Evolutionary conservation across 2,329 filamentous ascomycete genomes (phyloP).

Genomic region (Raffaelea ambrosiae): DNA sequence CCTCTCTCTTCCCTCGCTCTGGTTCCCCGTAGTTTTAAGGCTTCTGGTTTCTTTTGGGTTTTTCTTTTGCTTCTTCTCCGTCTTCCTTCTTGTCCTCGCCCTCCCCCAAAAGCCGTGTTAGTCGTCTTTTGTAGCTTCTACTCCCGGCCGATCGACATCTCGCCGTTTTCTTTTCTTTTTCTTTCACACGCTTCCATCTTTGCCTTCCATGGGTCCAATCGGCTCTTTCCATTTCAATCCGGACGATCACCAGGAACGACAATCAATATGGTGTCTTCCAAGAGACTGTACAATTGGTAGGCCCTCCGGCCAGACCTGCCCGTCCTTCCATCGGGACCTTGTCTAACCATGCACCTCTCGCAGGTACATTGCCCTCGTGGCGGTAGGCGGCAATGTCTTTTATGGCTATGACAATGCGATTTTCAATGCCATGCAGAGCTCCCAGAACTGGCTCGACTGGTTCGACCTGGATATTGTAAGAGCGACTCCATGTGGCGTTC

Average conservation of each 20-base stretch:
- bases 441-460: conserved; percentile 56
- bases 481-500: too few species aligned
- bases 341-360: neutral
- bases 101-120: too few species aligned
- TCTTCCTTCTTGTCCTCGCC: too few species aligned
- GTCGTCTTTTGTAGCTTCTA: too few species aligned
- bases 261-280: conserved; percentile 17
- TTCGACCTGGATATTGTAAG: conserved; percentile 39
- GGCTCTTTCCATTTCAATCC: neutral
- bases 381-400: conserved; percentile 65
- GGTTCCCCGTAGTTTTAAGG: too few species aligned
- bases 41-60: too few species aligned
- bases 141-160: too few species aligned
- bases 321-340: neutral
- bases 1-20: too few species aligned
- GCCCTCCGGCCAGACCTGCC: neutral
- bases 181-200: too few species aligned
- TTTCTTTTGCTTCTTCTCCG: too few species aligned
- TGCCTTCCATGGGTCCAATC: neutral
- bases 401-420: conserved; percentile 69
- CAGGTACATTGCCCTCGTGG: conserved; percentile 61
- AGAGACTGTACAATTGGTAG: conserved; percentile 19
- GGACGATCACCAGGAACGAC: neutral
- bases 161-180: too few species aligned
- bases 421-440: conserved; percentile 64